Percentiles rank a stretch among this genome's conserved stretches.
These are phyloP conservation scores for Lindgomyces ingoldianus DNA, from an alignment of 495 filamentous ascomycete genomes.

Conservation along the genomic window DNA sequence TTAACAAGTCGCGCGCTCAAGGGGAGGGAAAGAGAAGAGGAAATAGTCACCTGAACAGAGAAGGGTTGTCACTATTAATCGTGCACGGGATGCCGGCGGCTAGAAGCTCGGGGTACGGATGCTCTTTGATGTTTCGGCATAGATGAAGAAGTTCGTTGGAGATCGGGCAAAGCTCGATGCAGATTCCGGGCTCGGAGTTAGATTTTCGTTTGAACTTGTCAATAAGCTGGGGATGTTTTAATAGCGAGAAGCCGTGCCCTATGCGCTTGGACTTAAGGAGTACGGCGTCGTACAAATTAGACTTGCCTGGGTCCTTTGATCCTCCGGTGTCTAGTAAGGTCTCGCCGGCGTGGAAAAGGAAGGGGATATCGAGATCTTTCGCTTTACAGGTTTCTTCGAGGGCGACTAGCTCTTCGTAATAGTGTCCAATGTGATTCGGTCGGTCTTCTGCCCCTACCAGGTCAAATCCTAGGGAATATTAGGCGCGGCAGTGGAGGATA, in stretches of 20 bases:
- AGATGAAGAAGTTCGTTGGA: conserved; percentile 48
- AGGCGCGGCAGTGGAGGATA: background rate
- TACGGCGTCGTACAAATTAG: conserved; percentile 45
- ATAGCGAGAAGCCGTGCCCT: conserved; percentile 44
- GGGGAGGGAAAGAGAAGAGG: background rate
- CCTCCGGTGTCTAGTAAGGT: conserved; percentile 47
- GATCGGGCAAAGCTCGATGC: conserved; percentile 47
- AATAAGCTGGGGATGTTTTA: conserved; percentile 44
- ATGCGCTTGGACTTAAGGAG: conserved; percentile 44
- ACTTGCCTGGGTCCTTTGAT: conserved; percentile 43
- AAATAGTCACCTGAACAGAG: conserved; percentile 43
- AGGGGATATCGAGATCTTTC: conserved; percentile 42
- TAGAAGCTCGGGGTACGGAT: conserved; percentile 44
- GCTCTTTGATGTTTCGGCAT: conserved; percentile 46
- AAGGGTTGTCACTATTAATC: conserved; percentile 47
- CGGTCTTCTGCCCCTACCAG: conserved; percentile 49
- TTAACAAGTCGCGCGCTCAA: too few species aligned
- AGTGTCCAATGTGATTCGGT: conserved; percentile 44
- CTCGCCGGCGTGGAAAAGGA: conserved; percentile 49
- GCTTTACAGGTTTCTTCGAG: conserved; percentile 41
- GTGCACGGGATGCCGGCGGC: conserved; percentile 46
- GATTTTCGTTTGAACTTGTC: conserved; percentile 42
- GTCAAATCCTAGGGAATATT: conserved; percentile 41
- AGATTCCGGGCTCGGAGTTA: conserved; percentile 28
- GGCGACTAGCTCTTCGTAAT: conserved; percentile 41